A percentile compares a stretch with the other conserved stretches of the same genome.
Evolutionary conservation across 148 eudicot genomes (phyloP).

Genomic region (Gaultheria prostrata): DNA sequence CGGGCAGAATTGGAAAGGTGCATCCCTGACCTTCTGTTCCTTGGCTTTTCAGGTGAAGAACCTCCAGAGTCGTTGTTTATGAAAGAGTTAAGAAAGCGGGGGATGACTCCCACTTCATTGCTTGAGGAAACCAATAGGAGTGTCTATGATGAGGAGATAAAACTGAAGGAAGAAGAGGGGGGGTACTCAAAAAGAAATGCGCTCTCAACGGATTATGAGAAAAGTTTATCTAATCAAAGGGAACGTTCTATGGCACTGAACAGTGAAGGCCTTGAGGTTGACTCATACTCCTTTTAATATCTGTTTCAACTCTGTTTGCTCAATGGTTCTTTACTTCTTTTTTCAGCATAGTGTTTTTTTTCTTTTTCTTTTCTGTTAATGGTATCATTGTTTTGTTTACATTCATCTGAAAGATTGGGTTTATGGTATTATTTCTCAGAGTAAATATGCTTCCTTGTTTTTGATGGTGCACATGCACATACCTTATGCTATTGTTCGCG

Average conservation of each 20-base stretch:
- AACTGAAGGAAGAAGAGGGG: conserved; percentile 56
- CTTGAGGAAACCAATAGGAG: conserved; percentile 72
- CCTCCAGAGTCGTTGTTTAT: conserved; percentile 93
- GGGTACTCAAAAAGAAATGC: conserved; percentile 56
- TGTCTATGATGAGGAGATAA: conserved; percentile 46
- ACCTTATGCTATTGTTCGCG: not conserved
- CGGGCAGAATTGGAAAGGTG: not conserved
- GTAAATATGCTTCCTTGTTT: not conserved
- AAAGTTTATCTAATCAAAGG: conserved; percentile 71
- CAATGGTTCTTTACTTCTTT: not conserved
- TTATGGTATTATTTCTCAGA: not conserved
- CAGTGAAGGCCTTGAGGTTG: conserved; percentile 98
- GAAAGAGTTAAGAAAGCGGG: conserved; percentile 89
- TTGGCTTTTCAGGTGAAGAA: conserved; percentile 67
- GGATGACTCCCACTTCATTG: conserved; percentile 76
- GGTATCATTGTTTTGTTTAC: not conserved
- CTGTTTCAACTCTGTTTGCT: not conserved
- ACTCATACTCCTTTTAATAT: not conserved
- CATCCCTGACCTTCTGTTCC: not conserved
- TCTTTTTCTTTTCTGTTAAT: too few species aligned
- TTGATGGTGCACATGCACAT: not conserved
- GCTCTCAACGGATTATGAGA: conserved; percentile 48
- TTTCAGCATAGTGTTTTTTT: not conserved
- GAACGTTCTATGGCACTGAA: conserved; percentile 87
- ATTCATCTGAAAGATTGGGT: not conserved